Conservation (phyloP, 768 basidiomycete species). For the Xerocomellus amylosporus region DNA sequence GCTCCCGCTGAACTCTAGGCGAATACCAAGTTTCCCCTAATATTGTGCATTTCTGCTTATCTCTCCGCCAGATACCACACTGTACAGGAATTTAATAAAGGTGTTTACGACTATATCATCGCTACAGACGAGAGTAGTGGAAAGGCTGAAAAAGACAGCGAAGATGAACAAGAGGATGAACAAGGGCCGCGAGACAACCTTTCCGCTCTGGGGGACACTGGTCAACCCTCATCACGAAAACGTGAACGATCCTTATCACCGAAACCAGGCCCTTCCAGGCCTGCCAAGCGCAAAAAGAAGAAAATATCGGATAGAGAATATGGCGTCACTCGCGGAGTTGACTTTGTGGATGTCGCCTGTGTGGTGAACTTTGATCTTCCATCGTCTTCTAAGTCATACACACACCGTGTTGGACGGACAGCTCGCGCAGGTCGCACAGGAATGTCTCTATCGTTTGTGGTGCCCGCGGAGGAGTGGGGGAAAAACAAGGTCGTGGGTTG, state of each 20-base stretch:
- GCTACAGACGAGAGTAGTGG: constrained; percentile 88
- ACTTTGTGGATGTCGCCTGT: constrained; percentile 95
- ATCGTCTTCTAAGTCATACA: constrained; percentile 79
- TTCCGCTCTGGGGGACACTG: constrained; percentile 23
- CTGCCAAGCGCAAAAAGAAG: constrained; percentile 52
- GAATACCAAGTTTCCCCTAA: neutral
- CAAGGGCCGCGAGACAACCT: constrained; percentile 9
- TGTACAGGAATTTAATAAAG: constrained; percentile 98
- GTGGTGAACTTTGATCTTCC: constrained; percentile 99
- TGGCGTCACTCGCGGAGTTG: constrained; percentile 92
- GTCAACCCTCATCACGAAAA: constrained; percentile 43
- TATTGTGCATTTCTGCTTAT: constrained; percentile 2
- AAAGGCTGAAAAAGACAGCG: constrained; percentile 49
- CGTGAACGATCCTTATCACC: constrained; percentile 56
- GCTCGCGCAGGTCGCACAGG: constrained; percentile 94
- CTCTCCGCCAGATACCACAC: constrained; percentile 71
- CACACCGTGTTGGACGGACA: constrained; percentile 93
- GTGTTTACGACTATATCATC: constrained; percentile 97
- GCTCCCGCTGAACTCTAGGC: constrained; percentile 91
- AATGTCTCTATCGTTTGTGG: constrained; percentile 86
- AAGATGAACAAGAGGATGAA: constrained; percentile 42
- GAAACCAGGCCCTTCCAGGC: constrained; percentile 36
- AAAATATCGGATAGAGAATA: constrained; percentile 70
- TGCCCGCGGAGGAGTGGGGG: constrained; percentile 65
- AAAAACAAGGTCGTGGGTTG: constrained; percentile 71